A percentile compares a stretch with the other conserved stretches of the same genome.
These are phyloP conservation scores for Neckera pumila DNA, from an alignment of 225 moss, liverwort and hornwort genomes.

Conservation along the genomic window DNA sequence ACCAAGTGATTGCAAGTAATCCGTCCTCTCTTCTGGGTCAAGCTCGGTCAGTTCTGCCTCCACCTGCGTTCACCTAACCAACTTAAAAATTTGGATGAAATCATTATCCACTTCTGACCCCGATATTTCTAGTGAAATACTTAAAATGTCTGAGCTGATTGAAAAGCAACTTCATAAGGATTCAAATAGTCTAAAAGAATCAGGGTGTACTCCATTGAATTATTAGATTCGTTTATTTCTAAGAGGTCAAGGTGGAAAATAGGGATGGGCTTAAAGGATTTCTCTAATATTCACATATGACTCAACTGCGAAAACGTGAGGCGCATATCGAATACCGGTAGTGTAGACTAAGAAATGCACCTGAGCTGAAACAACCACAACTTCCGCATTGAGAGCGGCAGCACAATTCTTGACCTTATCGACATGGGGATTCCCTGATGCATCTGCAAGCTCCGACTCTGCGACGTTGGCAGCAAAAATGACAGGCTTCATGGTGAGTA, in stretches of 20 bases:
- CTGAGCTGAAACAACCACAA: constrained; percentile 97
- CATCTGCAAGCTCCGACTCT: constrained; percentile 77
- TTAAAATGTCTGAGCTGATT: not conserved
- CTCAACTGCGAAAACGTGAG: not conserved
- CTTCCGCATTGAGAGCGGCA: constrained; percentile 56
- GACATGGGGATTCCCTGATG: constrained; percentile 68
- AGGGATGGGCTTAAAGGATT: not conserved
- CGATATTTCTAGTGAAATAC: not conserved
- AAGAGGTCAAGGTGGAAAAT: not conserved
- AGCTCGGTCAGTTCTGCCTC: constrained; percentile 96
- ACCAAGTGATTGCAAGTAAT: constrained; percentile 83
- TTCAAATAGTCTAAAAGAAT: not conserved
- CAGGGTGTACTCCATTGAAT: not conserved
- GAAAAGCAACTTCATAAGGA: not conserved
- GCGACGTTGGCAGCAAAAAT: constrained; percentile 96
- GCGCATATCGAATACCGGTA: not conserved
- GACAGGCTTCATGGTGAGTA: constrained; percentile 98
- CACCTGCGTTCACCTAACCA: constrained; percentile 24
- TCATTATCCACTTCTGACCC: not conserved
- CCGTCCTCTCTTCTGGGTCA: constrained; percentile 74
- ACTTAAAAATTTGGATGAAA: not conserved
- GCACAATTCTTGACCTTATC: constrained; percentile 64
- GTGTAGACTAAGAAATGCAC: constrained; percentile 6
- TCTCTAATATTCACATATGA: not conserved
- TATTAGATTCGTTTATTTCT: not conserved